phyloP scores from a whole-genome alignment of 2,329 filamentous ascomycete species.

The Helotiales sp. region DNA sequence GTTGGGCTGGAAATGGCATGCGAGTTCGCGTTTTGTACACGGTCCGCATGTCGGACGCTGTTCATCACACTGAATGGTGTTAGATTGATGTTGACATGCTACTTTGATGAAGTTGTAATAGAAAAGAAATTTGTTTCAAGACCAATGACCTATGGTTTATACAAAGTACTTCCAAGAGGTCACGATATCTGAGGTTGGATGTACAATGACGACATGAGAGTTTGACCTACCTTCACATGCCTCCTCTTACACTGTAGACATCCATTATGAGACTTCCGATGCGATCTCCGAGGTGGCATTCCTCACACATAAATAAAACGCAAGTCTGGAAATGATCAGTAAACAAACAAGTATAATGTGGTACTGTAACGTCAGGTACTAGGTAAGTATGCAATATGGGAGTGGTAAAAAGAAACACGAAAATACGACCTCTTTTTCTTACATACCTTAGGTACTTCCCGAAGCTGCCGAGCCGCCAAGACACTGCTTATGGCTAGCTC shows the following conservation, averaged over 20 bases:
- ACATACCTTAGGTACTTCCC: neutral
- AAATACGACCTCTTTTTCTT: neutral
- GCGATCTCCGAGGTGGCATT: constrained; percentile 6
- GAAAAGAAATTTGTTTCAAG: no score
- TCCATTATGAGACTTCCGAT: constrained; percentile 11
- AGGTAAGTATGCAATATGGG: no score
- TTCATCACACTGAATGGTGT: constrained; percentile 9
- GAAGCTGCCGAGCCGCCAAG: neutral
- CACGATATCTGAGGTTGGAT: neutral
- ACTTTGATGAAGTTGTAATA: no score
- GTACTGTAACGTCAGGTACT: no score
- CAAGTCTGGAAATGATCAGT: neutral
- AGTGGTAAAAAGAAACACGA: no score
- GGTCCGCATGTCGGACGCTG: neutral
- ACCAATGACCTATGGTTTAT: no score
- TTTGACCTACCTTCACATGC: constrained; percentile 10
- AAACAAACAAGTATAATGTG: neutral
- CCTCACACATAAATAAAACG: neutral
- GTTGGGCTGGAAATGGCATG: neutral
- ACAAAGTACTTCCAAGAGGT: neutral
- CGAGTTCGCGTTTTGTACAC: constrained; percentile 7
- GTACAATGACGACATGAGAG: neutral
- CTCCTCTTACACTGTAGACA: constrained; percentile 13
- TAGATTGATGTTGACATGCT: neutral
- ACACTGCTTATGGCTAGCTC: neutral